Evolutionary conservation across 768 basidiomycete genomes (phyloP), one percentile per base, ranked within the genome.

Genomic region (Pilatotrama ljubarskyi): DNA sequence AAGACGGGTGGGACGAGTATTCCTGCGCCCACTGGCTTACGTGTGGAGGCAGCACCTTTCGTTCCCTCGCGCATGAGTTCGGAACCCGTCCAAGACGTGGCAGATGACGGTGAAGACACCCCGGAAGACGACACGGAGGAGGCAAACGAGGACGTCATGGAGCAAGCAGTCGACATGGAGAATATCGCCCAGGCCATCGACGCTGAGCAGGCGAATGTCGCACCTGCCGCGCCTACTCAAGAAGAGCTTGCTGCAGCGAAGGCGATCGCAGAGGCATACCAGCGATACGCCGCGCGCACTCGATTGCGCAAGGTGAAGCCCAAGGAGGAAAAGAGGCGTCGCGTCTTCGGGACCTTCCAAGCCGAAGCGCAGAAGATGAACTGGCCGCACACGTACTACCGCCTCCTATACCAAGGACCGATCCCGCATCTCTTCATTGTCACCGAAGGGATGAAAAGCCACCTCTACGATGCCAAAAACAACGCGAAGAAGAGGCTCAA

Each of bases 401-500:
- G 72, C 14, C 55, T 66, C 0, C 67, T 78, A 14, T 80, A 77
- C 63, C 66, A 71, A 5, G 70, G 71, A 49, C 69, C 70, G 17
- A 68, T 82, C 8, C 78, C 80, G 1, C 76, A 73, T 51, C 62
- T 82, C 26, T 66, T 80, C 2, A 61, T 77, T 2, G 79, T 75
- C 60, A 70, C 82, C 26, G 76, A 82, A 47, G 53, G 67, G n/a
- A 65, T 69, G 20, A 66, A 73, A 11, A 37, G 64, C 1, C 25
- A 69, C 18, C 62, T 73, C 8, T 40, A 66, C 38, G 49, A 65
- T 17, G 61, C 67, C 50, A 80, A 80, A 68, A 58, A 18, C 6
- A 64, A 66, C 20, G 65, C 68, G 2, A 80, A 75, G 52, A 66
- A 70, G 41, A 68, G 67, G 17, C 49, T 76, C 13, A 65, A 26